Evolutionary conservation across 2,329 filamentous ascomycete genomes (phyloP).

Genomic region (Penicillium decumbens): DNA sequence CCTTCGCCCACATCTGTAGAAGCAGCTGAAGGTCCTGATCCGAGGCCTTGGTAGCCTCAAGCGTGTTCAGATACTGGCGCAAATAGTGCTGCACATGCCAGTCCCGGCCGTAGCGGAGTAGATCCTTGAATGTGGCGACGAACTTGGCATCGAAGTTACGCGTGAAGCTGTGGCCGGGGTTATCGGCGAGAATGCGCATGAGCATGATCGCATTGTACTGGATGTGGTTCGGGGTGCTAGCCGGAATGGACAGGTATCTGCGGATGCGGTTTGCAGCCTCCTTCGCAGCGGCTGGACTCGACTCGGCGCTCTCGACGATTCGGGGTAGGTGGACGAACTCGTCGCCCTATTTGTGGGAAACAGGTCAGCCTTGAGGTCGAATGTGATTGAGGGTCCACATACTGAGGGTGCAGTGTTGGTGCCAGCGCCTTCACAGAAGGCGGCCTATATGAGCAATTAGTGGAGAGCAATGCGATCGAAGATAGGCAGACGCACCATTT

Average conservation of each 20-base stretch:
- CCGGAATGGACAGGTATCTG: conserved; percentile 72
- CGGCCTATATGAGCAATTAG: conserved; percentile 50
- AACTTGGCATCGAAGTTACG: conserved; percentile 84
- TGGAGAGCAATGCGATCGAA: conserved; percentile 3
- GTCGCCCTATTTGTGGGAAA: conserved; percentile 56
- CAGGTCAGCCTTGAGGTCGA: neutral
- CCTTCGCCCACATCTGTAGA: conserved; percentile 82
- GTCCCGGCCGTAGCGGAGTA: conserved; percentile 68
- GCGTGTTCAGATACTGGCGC: conserved; percentile 75
- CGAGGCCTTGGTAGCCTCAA: conserved; percentile 65
- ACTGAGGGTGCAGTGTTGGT: conserved; percentile 55
- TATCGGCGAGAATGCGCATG: conserved; percentile 83
- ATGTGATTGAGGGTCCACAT: conserved; percentile 18
- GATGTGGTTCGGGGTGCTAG: conserved; percentile 59
- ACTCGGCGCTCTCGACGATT: conserved; percentile 93
- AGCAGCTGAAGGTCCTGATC: conserved; percentile 70
- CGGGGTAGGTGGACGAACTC: conserved; percentile 88
- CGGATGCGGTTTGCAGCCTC: conserved; percentile 76
- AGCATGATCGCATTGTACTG: conserved; percentile 98
- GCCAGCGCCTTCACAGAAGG: conserved; percentile 70
- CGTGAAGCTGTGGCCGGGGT: conserved; percentile 88
- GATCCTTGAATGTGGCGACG: conserved; percentile 66
- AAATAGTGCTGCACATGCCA: conserved; percentile 77
- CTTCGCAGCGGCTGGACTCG: conserved; percentile 76
- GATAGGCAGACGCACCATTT: conserved; percentile 32